These are phyloP conservation scores for Pseudomassariella vexata DNA, from an alignment of 2,329 filamentous ascomycete species.

Conservation along the genomic window DNA sequence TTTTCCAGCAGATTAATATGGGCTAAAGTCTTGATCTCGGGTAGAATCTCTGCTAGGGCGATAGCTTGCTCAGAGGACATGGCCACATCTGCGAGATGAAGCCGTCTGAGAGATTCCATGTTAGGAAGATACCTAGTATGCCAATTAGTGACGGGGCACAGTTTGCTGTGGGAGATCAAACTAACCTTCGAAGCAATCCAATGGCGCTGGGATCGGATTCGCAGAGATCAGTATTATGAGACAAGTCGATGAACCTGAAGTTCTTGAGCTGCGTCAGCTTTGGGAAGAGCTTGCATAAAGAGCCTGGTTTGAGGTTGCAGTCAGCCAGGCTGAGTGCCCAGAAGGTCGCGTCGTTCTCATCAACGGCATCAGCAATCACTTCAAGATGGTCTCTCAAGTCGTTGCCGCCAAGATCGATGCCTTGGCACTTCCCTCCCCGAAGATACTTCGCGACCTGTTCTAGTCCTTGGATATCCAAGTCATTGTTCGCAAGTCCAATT, in stretches of 20 bases:
- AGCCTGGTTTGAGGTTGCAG: slow-evolving; percentile 70
- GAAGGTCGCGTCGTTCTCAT: slow-evolving; percentile 46
- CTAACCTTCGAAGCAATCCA: slow-evolving; percentile 66
- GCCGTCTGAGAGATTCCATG: slow-evolving; percentile 69
- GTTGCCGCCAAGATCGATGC: slow-evolving; percentile 85
- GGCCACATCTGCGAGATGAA: slow-evolving; percentile 80
- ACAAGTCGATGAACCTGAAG: slow-evolving; percentile 86
- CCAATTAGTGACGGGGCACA: slow-evolving; percentile 3
- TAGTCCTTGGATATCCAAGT: slow-evolving; percentile 67
- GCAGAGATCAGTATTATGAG: slow-evolving; percentile 81
- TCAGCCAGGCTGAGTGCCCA: slow-evolving; percentile 83
- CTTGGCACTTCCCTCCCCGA: slow-evolving; percentile 71
- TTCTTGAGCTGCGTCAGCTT: slow-evolving; percentile 62
- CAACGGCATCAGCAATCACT: slow-evolving; percentile 45
- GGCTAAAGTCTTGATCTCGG: slow-evolving; percentile 74
- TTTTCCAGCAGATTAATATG: slow-evolving; percentile 89
- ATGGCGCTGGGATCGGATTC: slow-evolving; percentile 67
- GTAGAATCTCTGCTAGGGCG: slow-evolving; percentile 81
- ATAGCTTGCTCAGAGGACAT: slow-evolving; percentile 86
- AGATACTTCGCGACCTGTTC: slow-evolving; percentile 73
- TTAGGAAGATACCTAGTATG: slow-evolving; percentile 64
- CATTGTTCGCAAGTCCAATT: slow-evolving; percentile 78
- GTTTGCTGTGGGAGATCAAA: no score
- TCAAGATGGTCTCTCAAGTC: slow-evolving; percentile 55
- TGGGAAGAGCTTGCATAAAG: slow-evolving; percentile 70